Evolutionary conservation across 2,329 filamentous ascomycete species (phyloP).

Genomic region (Exophiala xenobiotica): DNA sequence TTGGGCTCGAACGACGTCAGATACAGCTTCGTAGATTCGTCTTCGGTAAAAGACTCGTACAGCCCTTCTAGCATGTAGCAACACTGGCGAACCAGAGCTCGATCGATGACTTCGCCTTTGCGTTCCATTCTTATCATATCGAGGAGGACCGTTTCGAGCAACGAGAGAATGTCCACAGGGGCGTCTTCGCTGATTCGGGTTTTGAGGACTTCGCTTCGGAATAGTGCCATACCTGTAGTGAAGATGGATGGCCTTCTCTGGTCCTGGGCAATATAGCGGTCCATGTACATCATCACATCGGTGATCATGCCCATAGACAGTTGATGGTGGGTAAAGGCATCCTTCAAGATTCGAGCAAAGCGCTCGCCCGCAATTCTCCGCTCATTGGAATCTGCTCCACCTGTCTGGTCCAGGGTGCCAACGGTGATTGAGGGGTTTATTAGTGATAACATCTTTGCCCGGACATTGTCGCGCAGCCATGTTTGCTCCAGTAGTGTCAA

Average conservation of each 20-base stretch:
- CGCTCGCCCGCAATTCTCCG: constrained; percentile 76
- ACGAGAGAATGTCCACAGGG: constrained; percentile 60
- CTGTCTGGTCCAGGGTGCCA: constrained; percentile 43
- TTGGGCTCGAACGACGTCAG: constrained; percentile 75
- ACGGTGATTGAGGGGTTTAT: constrained; percentile 69
- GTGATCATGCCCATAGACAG: constrained; percentile 91
- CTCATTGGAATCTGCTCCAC: constrained; percentile 68
- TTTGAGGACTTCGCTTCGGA: constrained; percentile 79
- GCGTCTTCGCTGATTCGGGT: constrained; percentile 51
- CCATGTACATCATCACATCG: constrained; percentile 97
- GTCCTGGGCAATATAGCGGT: constrained; percentile 77
- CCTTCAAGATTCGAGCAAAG: constrained; percentile 73
- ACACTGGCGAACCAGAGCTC: constrained; percentile 75
- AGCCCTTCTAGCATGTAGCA: constrained; percentile 86
- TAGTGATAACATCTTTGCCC: constrained; percentile 67
- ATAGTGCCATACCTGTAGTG: constrained; percentile 78
- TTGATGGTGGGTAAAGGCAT: constrained; percentile 85
- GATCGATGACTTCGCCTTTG: constrained; percentile 84
- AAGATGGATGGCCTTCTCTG: constrained; percentile 76
- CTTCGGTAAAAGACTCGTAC: constrained; percentile 77
- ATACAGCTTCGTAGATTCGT: constrained; percentile 78
- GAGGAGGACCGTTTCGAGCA: constrained; percentile 78
- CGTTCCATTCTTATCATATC: constrained; percentile 93
- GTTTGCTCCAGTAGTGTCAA: constrained; percentile 78
- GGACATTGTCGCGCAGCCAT: constrained; percentile 76